Percentiles rank a stretch among this genome's conserved stretches.
Evolutionary conservation across 306 rosid species (phyloP).

Genomic region (Inga laurina): DNA sequence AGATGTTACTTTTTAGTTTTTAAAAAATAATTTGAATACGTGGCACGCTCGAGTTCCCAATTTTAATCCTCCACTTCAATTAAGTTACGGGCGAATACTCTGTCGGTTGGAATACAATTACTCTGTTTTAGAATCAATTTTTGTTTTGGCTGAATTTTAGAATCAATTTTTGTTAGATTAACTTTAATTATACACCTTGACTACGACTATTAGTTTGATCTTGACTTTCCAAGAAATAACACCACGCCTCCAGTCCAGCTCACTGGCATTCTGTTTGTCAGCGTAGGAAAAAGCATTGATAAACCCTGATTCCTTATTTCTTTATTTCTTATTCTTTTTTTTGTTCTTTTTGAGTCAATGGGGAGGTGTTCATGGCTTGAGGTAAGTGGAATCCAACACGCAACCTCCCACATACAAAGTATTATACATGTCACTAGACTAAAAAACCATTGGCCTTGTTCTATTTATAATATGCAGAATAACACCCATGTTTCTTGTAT

Average conservation of each 20-base stretch:
- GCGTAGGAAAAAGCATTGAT: background rate
- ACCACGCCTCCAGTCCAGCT: background rate
- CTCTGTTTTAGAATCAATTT: background rate
- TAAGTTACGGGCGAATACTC: background rate
- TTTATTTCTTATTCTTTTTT: too few species aligned
- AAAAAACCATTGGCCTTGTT: too few species aligned
- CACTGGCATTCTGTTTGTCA: background rate
- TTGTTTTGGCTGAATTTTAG: background rate
- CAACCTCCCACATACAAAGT: too few species aligned
- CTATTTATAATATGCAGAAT: background rate
- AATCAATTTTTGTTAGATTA: background rate
- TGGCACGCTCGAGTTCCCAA: background rate
- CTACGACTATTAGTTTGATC: background rate
- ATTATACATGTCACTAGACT: too few species aligned
- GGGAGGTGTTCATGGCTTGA: too few species aligned
- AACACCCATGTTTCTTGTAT: background rate
- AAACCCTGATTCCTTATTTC: background rate
- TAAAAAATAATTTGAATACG: conserved; percentile 1
- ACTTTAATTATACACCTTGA: background rate
- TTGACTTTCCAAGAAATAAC: background rate
- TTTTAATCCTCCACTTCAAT: too few species aligned
- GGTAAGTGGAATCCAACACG: too few species aligned
- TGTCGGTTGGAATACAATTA: background rate
- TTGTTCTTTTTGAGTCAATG: too few species aligned
- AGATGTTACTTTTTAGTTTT: background rate